Base-by-base conservation (phyloP, 2,329 filamentous ascomycete species). In the Fusarium tanahbumbuense region DNA sequence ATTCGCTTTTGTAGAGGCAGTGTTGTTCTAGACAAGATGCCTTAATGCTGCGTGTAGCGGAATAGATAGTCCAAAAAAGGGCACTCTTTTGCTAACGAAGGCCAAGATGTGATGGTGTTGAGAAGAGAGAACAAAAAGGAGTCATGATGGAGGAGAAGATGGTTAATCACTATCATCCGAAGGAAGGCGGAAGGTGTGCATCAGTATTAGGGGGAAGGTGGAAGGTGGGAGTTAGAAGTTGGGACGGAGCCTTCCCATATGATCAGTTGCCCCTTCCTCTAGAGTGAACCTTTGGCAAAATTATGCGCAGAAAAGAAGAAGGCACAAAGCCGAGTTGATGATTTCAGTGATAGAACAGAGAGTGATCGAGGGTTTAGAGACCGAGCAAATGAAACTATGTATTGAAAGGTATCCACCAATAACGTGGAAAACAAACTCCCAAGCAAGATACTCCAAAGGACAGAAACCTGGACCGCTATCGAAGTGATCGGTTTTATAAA, bases 41-140 rank as follows among this genome's bases (percentile, higher is more conserved):
- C 63, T 67, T 75, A 75, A 75, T 72, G 60, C 72, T 75, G 67
- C 59, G 73, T 70, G 47, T 75, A 74, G 67, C 63, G 55, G 59
- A 56, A 76, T 73, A 64, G 64, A 67, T 60, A 62, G 67, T 74
- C 73, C 75, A 74, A 76, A 76, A 76, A 53, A 52, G 59, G 28
- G 56, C 37, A 44, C 57, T 54, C 37, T 63, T 40, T 64, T 64
- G 44, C 53, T 62, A 61, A 69, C 50, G 69, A 70, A 56, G 50
- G 52, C 64, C 60, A 66, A 69, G 45, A 57, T 62, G 40, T 59
- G 58, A 61, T 67, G 68, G 60, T 64, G 68, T 52, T 56, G 60
- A 47, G 57, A 45, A 40, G 59, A 48, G 48, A 42, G 37, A 44
- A 22, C 23, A 25, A 41, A 60, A 44, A 53, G 16, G 25, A 53